Conservation (phyloP, 257 asterid species). For the Nemophila menziesii region DNA sequence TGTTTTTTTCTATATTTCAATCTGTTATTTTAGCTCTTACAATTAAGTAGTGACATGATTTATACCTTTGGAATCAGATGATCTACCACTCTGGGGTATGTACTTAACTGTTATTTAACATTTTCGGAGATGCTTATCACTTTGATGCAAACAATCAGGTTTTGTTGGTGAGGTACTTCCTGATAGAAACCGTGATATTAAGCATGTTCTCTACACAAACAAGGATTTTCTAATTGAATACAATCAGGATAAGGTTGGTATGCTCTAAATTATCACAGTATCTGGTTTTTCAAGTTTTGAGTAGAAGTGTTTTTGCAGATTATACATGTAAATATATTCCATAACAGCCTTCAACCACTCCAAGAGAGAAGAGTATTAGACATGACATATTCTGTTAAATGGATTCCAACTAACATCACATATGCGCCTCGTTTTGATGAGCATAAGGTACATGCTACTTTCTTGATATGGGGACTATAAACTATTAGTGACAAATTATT, state of each 20-base stretch:
- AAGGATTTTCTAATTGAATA: conserved; percentile 50
- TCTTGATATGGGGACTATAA: not conserved
- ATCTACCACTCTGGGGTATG: conserved; percentile 81
- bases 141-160: conserved; percentile 23
- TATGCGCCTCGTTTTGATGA: conserved; percentile 72
- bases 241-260: conserved; percentile 51
- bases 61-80: conserved; percentile 37
- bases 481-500: not conserved
- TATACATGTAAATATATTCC: conserved; percentile 61
- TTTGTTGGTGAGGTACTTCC: conserved; percentile 59
- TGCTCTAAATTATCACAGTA: not conserved
- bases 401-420: conserved; percentile 48
- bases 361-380: conserved; percentile 49
- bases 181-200: conserved; percentile 38
- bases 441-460: conserved; percentile 45
- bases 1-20: conserved; percentile 3
- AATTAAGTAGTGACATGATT: not conserved
- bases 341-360: conserved; percentile 48
- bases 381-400: conserved; percentile 73
- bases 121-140: not conserved
- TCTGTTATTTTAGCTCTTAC: not conserved
- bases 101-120: conserved; percentile 1
- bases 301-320: conserved; percentile 32
- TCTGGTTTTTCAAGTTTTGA: conserved; percentile 1
- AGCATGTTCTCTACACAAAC: conserved; percentile 53